These are phyloP conservation scores for Colletotrichum kahawae DNA, from an alignment of 2,329 filamentous ascomycete species.

Conservation along the genomic window DNA sequence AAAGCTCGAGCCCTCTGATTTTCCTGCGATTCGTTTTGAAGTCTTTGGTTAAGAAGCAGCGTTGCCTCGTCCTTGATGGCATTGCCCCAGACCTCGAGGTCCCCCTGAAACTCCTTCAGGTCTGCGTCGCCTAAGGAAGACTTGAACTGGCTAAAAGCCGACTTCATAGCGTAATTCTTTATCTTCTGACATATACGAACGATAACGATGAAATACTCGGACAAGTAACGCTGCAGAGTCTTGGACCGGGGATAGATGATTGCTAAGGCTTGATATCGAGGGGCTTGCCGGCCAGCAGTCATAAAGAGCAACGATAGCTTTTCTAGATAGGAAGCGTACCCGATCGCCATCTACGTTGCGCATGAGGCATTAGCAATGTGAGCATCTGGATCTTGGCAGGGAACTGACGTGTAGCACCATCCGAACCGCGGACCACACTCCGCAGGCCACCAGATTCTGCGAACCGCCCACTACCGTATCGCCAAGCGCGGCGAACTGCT, in stretches of 20 bases:
- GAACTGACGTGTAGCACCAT: conserved; percentile 32
- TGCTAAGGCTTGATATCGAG: neutral
- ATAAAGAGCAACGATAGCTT: neutral
- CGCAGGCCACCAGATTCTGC: conserved; percentile 48
- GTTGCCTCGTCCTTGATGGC: accelerated
- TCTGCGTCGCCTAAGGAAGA: accelerated
- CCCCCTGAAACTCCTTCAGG: accelerated
- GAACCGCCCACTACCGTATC: conserved; percentile 39
- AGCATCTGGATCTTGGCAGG: too few relatives aligned
- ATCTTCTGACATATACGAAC: neutral
- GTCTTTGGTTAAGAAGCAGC: accelerated
- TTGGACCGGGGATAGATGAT: accelerated
- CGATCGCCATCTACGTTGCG: neutral
- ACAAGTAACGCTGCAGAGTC: accelerated
- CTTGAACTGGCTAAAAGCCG: accelerated
- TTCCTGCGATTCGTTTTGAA: accelerated
- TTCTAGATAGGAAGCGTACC: neutral
- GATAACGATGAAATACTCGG: neutral
- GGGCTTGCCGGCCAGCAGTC: accelerated
- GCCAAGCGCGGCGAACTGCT: conserved; percentile 47
- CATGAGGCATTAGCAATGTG: too few relatives aligned
- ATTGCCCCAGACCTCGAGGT: accelerated
- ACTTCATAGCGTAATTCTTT: neutral
- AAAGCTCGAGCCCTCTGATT: accelerated
- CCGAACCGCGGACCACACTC: conserved; percentile 49